A percentile compares a stretch with the other conserved stretches of the same genome.
phyloP scores from a whole-genome alignment of 768 basidiomycete species.

The Lenzites betulinus region DNA sequence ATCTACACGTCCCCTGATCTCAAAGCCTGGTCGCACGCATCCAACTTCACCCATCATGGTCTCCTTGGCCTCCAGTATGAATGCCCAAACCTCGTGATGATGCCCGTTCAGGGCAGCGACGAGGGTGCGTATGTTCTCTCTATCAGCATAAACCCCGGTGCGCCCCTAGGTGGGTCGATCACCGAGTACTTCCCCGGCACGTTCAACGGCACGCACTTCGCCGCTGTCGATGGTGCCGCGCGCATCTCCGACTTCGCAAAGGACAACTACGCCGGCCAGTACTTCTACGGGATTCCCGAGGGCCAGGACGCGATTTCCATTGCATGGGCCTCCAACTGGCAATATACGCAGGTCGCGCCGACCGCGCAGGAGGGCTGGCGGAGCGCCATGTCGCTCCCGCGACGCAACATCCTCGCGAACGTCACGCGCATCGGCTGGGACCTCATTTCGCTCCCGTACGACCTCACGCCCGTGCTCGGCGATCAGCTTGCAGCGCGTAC shows the following conservation, averaged over 20 bases:
- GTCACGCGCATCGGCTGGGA: conserved; percentile 4
- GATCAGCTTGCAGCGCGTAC: not conserved
- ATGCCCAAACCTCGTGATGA: conserved; percentile 17
- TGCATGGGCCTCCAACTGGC: conserved; percentile 18
- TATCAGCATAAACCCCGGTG: conserved; percentile 20
- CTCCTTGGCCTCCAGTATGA: conserved; percentile 14
- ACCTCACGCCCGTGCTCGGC: conserved; percentile 12
- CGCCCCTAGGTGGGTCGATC: conserved; percentile 18
- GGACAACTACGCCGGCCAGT: conserved; percentile 22
- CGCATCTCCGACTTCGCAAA: conserved; percentile 17
- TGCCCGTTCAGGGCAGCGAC: conserved; percentile 9
- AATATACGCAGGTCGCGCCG: conserved; percentile 12
- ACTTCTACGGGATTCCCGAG: conserved; percentile 15
- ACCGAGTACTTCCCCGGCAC: conserved; percentile 17
- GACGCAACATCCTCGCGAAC: conserved; percentile 12
- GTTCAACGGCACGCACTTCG: conserved; percentile 20
- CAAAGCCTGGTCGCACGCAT: conserved; percentile 16
- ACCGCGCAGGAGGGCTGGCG: conserved; percentile 19
- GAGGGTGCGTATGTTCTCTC: conserved; percentile 12
- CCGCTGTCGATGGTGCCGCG: conserved; percentile 2
- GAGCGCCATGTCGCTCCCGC: conserved; percentile 17
- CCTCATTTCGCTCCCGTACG: conserved; percentile 13
- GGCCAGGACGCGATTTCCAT: conserved; percentile 11
- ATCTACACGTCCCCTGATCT: conserved; percentile 16
- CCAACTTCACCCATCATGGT: conserved; percentile 15